Conservation (phyloP, 2,329 filamentous ascomycete genomes). For the Sclerotinia nivalis region DNA sequence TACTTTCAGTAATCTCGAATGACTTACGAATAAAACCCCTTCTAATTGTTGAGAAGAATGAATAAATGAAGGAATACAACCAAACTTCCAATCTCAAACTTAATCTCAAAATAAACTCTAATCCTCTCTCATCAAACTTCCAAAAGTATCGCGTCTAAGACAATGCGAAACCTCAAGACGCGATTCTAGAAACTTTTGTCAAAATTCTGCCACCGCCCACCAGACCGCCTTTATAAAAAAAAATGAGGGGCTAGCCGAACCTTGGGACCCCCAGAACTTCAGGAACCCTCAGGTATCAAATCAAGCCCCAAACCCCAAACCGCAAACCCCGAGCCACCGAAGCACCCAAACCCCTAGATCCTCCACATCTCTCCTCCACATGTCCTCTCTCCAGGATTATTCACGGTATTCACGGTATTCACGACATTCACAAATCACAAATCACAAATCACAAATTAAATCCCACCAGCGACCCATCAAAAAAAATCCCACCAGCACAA, state of each 20-base stretch:
- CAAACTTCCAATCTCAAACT: background rate
- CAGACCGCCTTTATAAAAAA: slow-evolving; percentile 1
- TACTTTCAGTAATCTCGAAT: background rate
- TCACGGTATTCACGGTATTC: background rate
- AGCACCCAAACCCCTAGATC: background rate
- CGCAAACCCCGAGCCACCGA: no score
- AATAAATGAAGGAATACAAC: background rate
- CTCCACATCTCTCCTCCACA: background rate
- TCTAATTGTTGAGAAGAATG: background rate
- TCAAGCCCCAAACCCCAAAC: no score
- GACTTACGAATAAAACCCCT: background rate
- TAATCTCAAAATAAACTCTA: background rate
- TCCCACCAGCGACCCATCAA: background rate
- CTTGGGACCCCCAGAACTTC: no score
- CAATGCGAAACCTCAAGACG: background rate
- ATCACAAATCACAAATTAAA: background rate
- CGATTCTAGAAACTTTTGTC: background rate
- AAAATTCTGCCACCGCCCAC: background rate
- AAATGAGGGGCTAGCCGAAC: background rate
- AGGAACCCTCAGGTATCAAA: background rate
- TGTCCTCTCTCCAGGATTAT: no score
- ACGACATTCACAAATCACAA: no score
- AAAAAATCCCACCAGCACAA: background rate
- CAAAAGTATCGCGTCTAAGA: background rate
- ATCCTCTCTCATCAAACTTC: background rate